Evolutionary conservation across 1,284 basidiomycete genomes (phyloP), one percentile per base, ranked within the genome.

Genomic region (Ustilago shanxiensis): DNA sequence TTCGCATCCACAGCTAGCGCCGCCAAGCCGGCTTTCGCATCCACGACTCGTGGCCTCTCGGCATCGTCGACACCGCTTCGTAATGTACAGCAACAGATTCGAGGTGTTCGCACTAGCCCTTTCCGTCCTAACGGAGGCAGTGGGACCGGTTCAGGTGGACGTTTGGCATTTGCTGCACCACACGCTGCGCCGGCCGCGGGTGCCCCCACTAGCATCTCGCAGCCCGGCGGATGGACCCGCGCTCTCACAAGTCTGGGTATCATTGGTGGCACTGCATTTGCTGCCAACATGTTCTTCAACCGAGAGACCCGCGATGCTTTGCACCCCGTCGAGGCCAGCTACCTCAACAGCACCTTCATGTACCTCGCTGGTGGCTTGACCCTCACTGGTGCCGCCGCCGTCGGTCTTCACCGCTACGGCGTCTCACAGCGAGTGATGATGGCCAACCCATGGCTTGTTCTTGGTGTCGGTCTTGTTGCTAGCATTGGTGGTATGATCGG

Each of bases 351-450:
- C 55, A 93, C 91, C 59, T 95, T 95, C 89, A 90, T 90, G 81
- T 95, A 94, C 81, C 93, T 94, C 9, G 94, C 92, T 22, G 92
- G 89, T 59, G 94, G 94, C 6, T 89, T 95, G 24, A 89, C 89
- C 2, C 86, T 94, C 28, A 94, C 93, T 1, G 93, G 93, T 1
- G 85, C 91, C 20, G 91, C 90, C n/a, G 94, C 94, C 1, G 90
- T 93, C 28, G 88, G 90, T 47, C 88, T 95, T 85, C 94, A 95
- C 88, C 89, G 87, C 72, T 91, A 90, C 53, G 94, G 94, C 0
- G 85, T 91, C 62, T 91, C 92, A 10, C 90, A 90, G 86, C 89
- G 92, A 52, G 88, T 96, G 59, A 95, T 95, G 94, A 87, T 91
- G 4, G 78, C 83, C 49, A 95, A 95, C 87, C 94, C 94, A 58